Evolutionary conservation across 768 basidiomycete genomes (phyloP).

Genomic region (Mycena belliarum): DNA sequence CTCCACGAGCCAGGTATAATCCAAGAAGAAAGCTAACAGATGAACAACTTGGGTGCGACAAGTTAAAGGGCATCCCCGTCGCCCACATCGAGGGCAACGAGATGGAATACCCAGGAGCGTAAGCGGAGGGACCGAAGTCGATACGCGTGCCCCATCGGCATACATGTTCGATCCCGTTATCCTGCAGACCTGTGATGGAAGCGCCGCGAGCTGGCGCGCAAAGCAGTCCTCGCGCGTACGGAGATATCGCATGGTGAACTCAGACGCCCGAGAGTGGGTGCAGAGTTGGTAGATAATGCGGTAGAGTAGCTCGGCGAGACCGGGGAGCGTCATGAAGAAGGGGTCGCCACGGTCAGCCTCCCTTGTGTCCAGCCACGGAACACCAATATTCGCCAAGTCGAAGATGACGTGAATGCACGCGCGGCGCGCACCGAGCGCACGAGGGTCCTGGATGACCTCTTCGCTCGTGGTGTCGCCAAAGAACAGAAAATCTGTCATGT

Average conservation of each 20-base stretch:
- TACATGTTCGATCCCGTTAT: constrained; percentile 61
- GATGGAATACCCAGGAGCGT: constrained; percentile 83
- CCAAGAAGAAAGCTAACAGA: too few species aligned
- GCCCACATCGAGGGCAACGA: constrained; percentile 86
- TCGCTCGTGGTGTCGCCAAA: constrained; percentile 66
- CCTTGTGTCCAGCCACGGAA: constrained; percentile 58
- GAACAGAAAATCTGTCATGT: constrained; percentile 84
- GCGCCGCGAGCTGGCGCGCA: constrained; percentile 74
- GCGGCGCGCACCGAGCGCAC: constrained; percentile 65
- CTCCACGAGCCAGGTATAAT: too few species aligned
- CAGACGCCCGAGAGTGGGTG: constrained; percentile 81
- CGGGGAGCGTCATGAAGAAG: constrained; percentile 65
- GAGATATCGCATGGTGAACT: constrained; percentile 80
- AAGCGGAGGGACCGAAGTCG: constrained; percentile 73
- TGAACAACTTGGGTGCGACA: too few species aligned
- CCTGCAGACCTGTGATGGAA: constrained; percentile 62
- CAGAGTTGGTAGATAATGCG: constrained; percentile 84
- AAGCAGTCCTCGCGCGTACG: constrained; percentile 90
- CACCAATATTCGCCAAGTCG: constrained; percentile 71
- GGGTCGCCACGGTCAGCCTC: constrained; percentile 45
- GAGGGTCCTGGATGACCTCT: constrained; percentile 75
- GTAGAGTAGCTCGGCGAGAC: constrained; percentile 84
- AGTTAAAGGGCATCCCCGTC: too few species aligned
- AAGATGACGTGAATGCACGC: constrained; percentile 84
- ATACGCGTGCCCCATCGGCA: constrained; percentile 66